Evolutionary conservation across 1,284 basidiomycete species (phyloP).

Genomic region (Trametes polyzona): DNA sequence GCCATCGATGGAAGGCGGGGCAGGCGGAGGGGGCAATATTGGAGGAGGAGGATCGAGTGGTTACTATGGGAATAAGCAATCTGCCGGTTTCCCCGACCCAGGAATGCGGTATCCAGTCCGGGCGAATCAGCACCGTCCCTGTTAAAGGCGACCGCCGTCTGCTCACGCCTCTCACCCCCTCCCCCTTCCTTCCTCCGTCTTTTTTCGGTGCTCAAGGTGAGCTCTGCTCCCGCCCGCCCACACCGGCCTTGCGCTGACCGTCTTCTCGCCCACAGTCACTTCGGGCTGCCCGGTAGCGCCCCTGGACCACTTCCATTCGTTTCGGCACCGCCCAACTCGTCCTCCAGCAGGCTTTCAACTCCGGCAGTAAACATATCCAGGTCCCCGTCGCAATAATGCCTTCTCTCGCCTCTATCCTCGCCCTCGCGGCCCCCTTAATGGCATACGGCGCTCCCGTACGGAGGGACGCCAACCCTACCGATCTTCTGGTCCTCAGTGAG

Average conservation of each 20-base stretch:
- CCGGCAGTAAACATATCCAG: slow-evolving; percentile 42
- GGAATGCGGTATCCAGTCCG: slow-evolving; percentile 16
- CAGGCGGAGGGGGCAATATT: slow-evolving; percentile 1
- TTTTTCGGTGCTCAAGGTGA: slow-evolving; percentile 31
- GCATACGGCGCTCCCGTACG: slow-evolving; percentile 55
- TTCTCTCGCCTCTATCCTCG: slow-evolving; percentile 41
- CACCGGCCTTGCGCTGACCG: background rate
- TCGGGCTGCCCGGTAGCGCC: slow-evolving; percentile 74
- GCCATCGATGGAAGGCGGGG: background rate
- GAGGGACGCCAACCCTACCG: slow-evolving; percentile 44
- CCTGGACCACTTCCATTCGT: slow-evolving; percentile 53
- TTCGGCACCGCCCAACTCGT: slow-evolving; percentile 43
- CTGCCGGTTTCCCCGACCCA: slow-evolving; percentile 34
- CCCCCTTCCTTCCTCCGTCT: slow-evolving; percentile 23
- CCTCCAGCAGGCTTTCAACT: slow-evolving; percentile 51
- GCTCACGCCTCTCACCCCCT: slow-evolving; percentile 6
- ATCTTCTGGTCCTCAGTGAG: slow-evolving; percentile 65
- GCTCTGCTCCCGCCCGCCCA: slow-evolving; percentile 2
- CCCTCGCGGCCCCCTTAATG: slow-evolving; percentile 53
- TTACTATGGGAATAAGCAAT: slow-evolving; percentile 29
- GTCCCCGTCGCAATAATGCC: slow-evolving; percentile 49
- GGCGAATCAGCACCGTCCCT: slow-evolving; percentile 21
- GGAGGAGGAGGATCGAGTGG: slow-evolving; percentile 8
- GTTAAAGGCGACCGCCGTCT: slow-evolving; percentile 15
- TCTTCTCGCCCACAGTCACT: slow-evolving; percentile 32